Base-by-base conservation (phyloP, 805 yeast genomes). In the Candida verbasci region DNA sequence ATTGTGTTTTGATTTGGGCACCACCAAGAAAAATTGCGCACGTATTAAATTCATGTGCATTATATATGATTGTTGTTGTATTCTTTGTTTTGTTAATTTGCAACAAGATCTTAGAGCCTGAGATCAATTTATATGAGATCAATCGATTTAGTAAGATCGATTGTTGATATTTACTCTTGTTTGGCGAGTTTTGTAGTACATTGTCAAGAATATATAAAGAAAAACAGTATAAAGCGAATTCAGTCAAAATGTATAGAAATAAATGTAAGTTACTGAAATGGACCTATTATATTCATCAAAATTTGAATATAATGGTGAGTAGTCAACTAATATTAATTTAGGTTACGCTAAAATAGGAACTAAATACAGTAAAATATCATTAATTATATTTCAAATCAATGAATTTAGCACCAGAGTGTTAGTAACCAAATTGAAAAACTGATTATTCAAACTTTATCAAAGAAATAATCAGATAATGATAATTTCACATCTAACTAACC, bases 321-420 rank as follows among this genome's bases (percentile, higher is more conserved):
- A 83, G 66, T 59, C 58, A 70, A 76, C 82, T 63, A 34, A 42
- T 45, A 60, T 83, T 48, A 38, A 48, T 57, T 87, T 86, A 67
- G 95, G 82, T 86, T 82, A 88, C 88, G 68, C 82, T 78, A 78
- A 81, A 85, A 85, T 84, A 82, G 94, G 89, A 80, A 75, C 80
- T 76, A 73, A 73, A 73, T 78, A 82, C 65, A 59, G 80, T 45
- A 7, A 47, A 42, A 35, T 31, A 28, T 36, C 37, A 35, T 34
- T 34, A 27, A 25, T 35, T 34, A 30, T 25, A 29, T 32, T 33
- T 34, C 27, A 38, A 36, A 40, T 35, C 28, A 11, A 31, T 14
- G 17, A 55, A 78, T 74, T 69, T 70, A 76, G 81, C 82, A 78
- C 88, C 93, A 82, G 93, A 83, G 91, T 85, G 94, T 84, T 78